Evolutionary conservation across 2,329 filamentous ascomycete genomes (phyloP), one percentile per base, ranked within the genome.

Genomic region (Cordyceps farinosa): DNA sequence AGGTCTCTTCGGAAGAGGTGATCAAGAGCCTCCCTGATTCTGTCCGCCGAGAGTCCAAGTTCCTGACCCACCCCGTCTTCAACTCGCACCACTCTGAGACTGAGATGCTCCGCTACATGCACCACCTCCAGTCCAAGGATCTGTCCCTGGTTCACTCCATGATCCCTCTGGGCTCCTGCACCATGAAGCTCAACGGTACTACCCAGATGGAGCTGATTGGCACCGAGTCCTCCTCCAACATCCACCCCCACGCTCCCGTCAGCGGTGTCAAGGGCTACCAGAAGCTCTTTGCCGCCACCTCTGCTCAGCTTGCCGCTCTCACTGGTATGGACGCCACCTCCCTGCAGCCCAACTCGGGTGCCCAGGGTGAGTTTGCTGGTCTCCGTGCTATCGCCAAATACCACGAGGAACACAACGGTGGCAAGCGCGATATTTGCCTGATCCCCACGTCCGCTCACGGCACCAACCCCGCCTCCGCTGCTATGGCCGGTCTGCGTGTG

Each of bases 121-220:
- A 94, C 73, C 91, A 97, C 73, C 82, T 98, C 5, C 90, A 96
- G 74, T 96, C 92, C 57, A 97, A 96, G 80, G 94, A 98, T 73
- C 80, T 98, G 15, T 97, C 94, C 1, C 83, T 97, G 5, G 91
- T 93, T 2, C 94, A 98, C 78, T 97, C 93, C 17, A 98, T 98
- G 94, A 98, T 98, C 65, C 92, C 94, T 2, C 85, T 98, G 1
- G 94, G 94, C 27, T 97, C 94, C 1, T 98, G 94, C 81, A 98
- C 94, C 15, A 98, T 98, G 94, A 98, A 98, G 82, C 87, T 97
- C 60, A 97, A 97, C 75, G 91, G 90, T 48, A 95, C 93, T 3
- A 91, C 91, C 0, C 92, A 97, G 79, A 97, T 98, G 94, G 84
- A 90, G 17, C 90, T 93, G 8, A 84, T 97, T 62, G 90, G 90